These are phyloP conservation scores for Daldinia vernicosa DNA, from an alignment of 495 filamentous ascomycete genomes.

Conservation along the genomic window DNA sequence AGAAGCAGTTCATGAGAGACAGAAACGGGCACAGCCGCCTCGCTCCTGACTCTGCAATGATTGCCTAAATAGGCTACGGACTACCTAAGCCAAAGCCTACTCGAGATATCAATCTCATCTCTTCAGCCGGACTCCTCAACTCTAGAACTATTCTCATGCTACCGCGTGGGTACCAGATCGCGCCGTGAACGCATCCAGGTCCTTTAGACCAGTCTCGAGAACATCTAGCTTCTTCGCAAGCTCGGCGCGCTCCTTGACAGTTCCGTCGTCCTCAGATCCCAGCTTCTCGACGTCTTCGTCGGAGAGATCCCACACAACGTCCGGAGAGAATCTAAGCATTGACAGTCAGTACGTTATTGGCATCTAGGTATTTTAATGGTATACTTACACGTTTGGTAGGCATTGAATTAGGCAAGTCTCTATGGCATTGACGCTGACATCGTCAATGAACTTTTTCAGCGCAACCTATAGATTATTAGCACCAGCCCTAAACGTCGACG, in stretches of 20 bases:
- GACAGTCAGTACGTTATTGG: neutral
- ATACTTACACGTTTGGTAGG: slow-evolving; percentile 37
- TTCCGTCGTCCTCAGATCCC: slow-evolving; percentile 41
- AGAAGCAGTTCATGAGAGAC: neutral
- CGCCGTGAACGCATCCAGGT: slow-evolving; percentile 35
- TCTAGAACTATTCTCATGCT: neutral
- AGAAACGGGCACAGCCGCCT: neutral
- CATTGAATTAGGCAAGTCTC: slow-evolving; percentile 47
- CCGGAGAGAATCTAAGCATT: slow-evolving; percentile 33
- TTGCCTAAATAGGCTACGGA: neutral
- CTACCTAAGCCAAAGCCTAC: neutral
- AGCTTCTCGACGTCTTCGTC: slow-evolving; percentile 33
- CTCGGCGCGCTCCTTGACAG: slow-evolving; percentile 39
- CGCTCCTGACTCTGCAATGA: no score
- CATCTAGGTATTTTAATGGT: neutral
- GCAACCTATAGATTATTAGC: slow-evolving; percentile 55
- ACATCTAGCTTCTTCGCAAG: slow-evolving; percentile 28
- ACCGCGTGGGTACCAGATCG: slow-evolving; percentile 22
- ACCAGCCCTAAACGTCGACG: neutral
- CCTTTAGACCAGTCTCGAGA: slow-evolving; percentile 34
- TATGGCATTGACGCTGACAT: slow-evolving; percentile 61
- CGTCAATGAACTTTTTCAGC: slow-evolving; percentile 63
- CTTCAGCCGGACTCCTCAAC: neutral
- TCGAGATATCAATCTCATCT: neutral
- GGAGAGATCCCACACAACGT: slow-evolving; percentile 38